phyloP scores from a whole-genome alignment of 1,284 basidiomycete species.

The Papiliotrema flavescens region DNA sequence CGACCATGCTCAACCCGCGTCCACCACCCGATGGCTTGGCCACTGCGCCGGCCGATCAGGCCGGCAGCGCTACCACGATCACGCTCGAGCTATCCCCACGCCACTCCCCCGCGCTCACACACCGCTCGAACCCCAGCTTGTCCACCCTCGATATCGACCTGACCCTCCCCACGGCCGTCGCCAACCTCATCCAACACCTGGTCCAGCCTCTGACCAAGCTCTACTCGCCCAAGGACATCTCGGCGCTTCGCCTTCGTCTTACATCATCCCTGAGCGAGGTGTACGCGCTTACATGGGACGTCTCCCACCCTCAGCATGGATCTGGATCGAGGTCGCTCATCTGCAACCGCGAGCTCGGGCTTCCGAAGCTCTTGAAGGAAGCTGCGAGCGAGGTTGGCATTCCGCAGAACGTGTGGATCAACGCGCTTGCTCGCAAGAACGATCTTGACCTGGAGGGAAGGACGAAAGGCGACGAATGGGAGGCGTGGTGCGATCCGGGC shows the following conservation, averaged over 20 bases:
- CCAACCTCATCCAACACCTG: conserved; percentile 38
- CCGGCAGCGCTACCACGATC: background rate
- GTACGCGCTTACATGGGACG: conserved; percentile 39
- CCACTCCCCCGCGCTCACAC: conserved; percentile 11
- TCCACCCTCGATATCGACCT: conserved; percentile 13
- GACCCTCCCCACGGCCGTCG: conserved; percentile 34
- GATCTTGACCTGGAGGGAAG: conserved; percentile 12
- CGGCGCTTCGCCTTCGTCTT: conserved; percentile 30
- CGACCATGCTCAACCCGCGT: no score
- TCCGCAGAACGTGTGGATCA: conserved; percentile 31
- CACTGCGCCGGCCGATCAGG: background rate
- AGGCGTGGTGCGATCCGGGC: conserved; percentile 49
- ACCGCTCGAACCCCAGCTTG: conserved; percentile 2
- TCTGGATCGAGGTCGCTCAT: conserved; percentile 44
- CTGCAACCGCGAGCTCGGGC: conserved; percentile 24
- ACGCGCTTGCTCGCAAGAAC: conserved; percentile 22
- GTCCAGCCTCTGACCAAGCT: conserved; percentile 32
- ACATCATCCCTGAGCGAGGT: conserved; percentile 15
- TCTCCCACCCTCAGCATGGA: conserved; percentile 31
- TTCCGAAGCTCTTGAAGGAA: conserved; percentile 29
- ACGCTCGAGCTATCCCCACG: conserved; percentile 1
- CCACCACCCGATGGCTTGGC: no score
- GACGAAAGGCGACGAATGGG: conserved; percentile 35
- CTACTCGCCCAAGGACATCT: conserved; percentile 31
- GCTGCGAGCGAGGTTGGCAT: conserved; percentile 31